Conservation (phyloP, 1,284 basidiomycete genomes). For the Puccinia horiana region DNA sequence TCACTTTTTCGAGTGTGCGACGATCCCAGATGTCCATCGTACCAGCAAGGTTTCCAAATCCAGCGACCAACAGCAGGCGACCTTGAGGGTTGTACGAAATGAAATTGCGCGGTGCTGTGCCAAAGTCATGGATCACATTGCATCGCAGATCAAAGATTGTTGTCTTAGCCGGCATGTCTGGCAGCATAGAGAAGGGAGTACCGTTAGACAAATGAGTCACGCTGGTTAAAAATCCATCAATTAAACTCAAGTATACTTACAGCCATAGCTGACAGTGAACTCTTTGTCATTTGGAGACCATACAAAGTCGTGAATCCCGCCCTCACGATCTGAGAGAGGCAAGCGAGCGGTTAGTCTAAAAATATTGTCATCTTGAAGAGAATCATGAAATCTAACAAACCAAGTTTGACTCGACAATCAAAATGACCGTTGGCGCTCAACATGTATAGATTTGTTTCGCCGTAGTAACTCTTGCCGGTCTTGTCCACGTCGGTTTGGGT, state of each 20-base stretch:
- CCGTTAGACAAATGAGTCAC: not conserved
- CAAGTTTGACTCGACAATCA: constrained; percentile 82
- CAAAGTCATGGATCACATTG: constrained; percentile 85
- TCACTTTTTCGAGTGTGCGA: constrained; percentile 76
- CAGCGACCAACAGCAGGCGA: constrained; percentile 80
- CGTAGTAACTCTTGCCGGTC: constrained; percentile 96
- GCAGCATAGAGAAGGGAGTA: not conserved
- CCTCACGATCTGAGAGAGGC: constrained; percentile 75
- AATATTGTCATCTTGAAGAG: not conserved
- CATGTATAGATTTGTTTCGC: constrained; percentile 92
- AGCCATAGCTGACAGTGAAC: constrained; percentile 93
- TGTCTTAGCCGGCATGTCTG: constrained; percentile 92
- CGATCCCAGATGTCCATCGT: constrained; percentile 91
- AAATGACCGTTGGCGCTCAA: constrained; percentile 93
- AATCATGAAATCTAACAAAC: constrained; percentile 52
- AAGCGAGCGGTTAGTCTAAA: not conserved
- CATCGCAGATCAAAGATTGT: constrained; percentile 89
- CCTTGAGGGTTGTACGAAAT: constrained; percentile 94
- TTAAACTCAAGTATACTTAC: constrained; percentile 65
- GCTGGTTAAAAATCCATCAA: not conserved
- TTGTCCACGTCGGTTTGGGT: constrained; percentile 96
- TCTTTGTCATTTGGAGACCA: constrained; percentile 95
- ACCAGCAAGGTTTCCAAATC: constrained; percentile 94
- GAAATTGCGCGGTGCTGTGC: constrained; percentile 83
- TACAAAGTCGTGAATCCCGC: constrained; percentile 91